These are phyloP conservation scores for Caryopteris hybrid DNA, from an alignment of 305 asterid species.

Conservation along the genomic window DNA sequence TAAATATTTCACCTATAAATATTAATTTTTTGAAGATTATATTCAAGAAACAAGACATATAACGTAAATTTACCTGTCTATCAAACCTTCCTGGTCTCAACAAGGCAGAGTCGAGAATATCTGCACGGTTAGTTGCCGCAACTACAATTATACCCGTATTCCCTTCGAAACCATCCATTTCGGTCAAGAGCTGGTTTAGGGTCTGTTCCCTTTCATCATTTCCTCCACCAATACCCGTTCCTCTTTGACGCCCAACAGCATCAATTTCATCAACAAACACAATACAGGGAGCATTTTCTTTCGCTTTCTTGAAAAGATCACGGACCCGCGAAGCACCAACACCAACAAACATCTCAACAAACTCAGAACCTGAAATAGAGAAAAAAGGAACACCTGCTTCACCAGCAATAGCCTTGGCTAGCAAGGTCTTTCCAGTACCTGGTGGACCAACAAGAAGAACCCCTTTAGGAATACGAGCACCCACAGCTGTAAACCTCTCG, in stretches of 20 bases:
- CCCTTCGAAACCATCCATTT: conserved; percentile 97
- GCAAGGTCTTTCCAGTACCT: conserved; percentile 88
- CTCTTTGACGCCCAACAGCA: conserved; percentile 95
- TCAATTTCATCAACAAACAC: conserved; percentile 96
- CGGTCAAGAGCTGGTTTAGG: conserved; percentile 83
- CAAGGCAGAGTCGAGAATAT: conserved; percentile 66
- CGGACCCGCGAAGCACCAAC: conserved; percentile 95
- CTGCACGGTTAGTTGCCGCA: conserved; percentile 65
- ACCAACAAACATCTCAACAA: conserved; percentile 97
- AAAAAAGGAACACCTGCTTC: conserved; percentile 96
- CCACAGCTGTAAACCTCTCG: conserved; percentile 89
- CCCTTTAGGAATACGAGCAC: conserved; percentile 96
- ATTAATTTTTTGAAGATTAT: neutral
- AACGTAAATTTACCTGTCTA: conserved; percentile 37
- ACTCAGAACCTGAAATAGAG: conserved; percentile 94
- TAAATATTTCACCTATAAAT: conserved; percentile 4
- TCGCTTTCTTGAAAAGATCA: conserved; percentile 97
- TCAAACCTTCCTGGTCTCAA: conserved; percentile 61
- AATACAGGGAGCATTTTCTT: conserved; percentile 93
- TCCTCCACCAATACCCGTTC: conserved; percentile 96
- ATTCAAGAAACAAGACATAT: neutral
- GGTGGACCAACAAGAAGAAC: conserved; percentile 97
- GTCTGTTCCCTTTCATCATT: conserved; percentile 96
- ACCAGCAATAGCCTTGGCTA: conserved; percentile 94
- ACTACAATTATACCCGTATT: conserved; percentile 70